Conservation (phyloP, 208 protist genomes). For the Wallacemonas sp. region DNA sequence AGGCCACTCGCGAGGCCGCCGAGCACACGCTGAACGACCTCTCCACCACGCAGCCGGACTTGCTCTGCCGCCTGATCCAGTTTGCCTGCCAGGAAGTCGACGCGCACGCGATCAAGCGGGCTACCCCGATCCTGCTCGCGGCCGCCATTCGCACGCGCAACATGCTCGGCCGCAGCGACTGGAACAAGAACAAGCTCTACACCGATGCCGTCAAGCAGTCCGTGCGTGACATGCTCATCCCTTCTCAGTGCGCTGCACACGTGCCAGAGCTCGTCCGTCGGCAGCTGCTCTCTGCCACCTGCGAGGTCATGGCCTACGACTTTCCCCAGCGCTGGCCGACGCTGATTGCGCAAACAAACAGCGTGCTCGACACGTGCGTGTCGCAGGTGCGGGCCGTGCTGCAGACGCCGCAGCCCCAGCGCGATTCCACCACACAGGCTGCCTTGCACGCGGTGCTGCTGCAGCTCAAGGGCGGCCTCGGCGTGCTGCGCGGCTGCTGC, state of each 20-base stretch:
- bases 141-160: conserved; percentile 80
- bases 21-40: conserved; percentile 63
- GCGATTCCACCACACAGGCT: conserved; percentile 16
- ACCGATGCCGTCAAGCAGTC: conserved; percentile 45
- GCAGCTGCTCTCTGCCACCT: conserved; percentile 68
- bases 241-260: conserved; percentile 64
- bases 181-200: conserved; percentile 68
- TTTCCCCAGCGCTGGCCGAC: conserved; percentile 67
- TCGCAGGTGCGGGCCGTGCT: conserved; percentile 27
- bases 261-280: conserved; percentile 70
- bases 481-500: conserved; percentile 68
- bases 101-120: conserved; percentile 21
- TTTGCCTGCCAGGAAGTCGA: conserved; percentile 38
- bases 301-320: conserved; percentile 74
- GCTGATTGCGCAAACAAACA: conserved; percentile 58
- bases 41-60: conserved; percentile 42
- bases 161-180: conserved; percentile 68
- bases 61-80: conserved; percentile 60
- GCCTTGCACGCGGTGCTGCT: conserved; percentile 28
- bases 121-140: conserved; percentile 42
- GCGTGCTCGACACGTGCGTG: conserved; percentile 46
- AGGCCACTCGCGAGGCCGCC: conserved; percentile 55
- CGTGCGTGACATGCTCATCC: conserved; percentile 56
- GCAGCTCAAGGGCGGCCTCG: conserved; percentile 67
- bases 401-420: conserved; percentile 20